phyloP scores from a whole-genome alignment of 306 rosid genomes.

The Malus domestica region ASM211411v1 NC_041796.1:19811001-19811500 shows the following conservation, averaged over 20 bases:
- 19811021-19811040: too few species aligned
- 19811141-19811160: too few species aligned
- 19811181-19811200: neutral
- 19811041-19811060: too few species aligned
- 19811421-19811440: neutral
- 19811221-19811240: neutral
- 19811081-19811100: too few species aligned
- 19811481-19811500: constrained; percentile 58
- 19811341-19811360: neutral
- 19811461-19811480: constrained; percentile 48
- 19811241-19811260: neutral
- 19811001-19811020: too few species aligned
- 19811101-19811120: too few species aligned
- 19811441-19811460: constrained; percentile 44
- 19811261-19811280: neutral
- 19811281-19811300: neutral
- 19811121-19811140: too few species aligned
- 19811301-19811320: neutral
- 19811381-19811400: neutral
- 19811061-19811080: too few species aligned
- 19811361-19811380: neutral
- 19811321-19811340: neutral
- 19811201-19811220: too few species aligned
- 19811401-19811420: neutral
- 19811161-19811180: too few species aligned